These are phyloP conservation scores for Talaromyces albobiverticillius DNA, from an alignment of 2,329 filamentous ascomycete species.

Conservation along the genomic window DNA sequence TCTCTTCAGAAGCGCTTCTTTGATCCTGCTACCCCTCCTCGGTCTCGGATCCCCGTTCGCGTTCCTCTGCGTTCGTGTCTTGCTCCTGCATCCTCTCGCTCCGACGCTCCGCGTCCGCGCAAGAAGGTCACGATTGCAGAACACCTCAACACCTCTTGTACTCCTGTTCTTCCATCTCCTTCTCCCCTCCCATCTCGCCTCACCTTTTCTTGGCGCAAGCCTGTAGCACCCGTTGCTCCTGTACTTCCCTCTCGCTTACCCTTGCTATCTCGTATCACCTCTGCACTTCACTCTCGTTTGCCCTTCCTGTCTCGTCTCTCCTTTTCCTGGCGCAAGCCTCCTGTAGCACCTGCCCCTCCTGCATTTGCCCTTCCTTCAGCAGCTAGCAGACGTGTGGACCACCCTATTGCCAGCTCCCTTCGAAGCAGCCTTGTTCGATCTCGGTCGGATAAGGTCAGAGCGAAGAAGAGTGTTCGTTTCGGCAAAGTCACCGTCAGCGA, in stretches of 20 bases:
- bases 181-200: slow-evolving; percentile 1
- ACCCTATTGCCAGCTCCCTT: slow-evolving; percentile 16
- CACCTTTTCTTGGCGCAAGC: background rate
- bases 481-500: slow-evolving; percentile 20
- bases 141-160: background rate
- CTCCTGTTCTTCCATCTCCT: background rate
- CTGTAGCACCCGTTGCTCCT: slow-evolving; percentile 8
- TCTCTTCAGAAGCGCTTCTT: slow-evolving; percentile 8
- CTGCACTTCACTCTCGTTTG: background rate
- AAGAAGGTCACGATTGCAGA: slow-evolving; percentile 8
- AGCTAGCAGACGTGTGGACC: slow-evolving; percentile 12
- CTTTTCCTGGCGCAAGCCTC: background rate
- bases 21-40: background rate
- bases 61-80: background rate
- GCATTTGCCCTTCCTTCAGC: background rate
- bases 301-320: slow-evolving; percentile 1
- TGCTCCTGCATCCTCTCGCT: slow-evolving; percentile 5
- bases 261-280: too few species aligned
- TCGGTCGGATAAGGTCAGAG: slow-evolving; percentile 14
- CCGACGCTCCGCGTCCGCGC: slow-evolving; percentile 6
- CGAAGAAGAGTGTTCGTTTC: slow-evolving; percentile 25
- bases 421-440: slow-evolving; percentile 17
- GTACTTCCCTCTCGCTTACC: background rate
- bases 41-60: slow-evolving; percentile 20
- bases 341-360: slow-evolving; percentile 9